phyloP scores from a whole-genome alignment of 2,329 filamentous ascomycete genomes.

The Fusarium keratoplasticum region DNA sequence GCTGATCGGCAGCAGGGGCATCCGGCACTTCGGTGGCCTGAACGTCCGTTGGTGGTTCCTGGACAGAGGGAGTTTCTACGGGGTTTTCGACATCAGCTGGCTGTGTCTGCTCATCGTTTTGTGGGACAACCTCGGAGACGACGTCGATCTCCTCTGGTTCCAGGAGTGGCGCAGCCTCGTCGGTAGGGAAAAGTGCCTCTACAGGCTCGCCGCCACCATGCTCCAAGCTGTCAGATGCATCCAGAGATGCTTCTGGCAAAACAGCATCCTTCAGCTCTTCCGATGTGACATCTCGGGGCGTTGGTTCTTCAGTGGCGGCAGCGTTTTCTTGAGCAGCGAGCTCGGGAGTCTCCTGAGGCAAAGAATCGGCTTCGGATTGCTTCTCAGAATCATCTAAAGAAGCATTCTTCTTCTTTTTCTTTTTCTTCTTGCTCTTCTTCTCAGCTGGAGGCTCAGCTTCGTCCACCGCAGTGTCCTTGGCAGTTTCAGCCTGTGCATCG shows the following conservation, averaged over 20 bases:
- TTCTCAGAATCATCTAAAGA: slow-evolving; percentile 29
- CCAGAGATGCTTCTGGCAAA: slow-evolving; percentile 15
- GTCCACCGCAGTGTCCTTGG: neutral
- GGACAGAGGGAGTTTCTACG: slow-evolving; percentile 32
- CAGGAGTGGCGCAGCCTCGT: slow-evolving; percentile 14
- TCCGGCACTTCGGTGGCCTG: slow-evolving; percentile 25
- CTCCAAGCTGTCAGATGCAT: slow-evolving; percentile 2
- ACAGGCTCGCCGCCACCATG: slow-evolving; percentile 10
- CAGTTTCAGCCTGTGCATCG: slow-evolving; percentile 18
- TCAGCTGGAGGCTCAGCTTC: slow-evolving; percentile 23
- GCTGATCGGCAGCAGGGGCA: slow-evolving; percentile 19
- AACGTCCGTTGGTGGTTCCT: slow-evolving; percentile 32
- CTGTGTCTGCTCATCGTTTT: slow-evolving; percentile 40
- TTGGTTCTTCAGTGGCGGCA: neutral
- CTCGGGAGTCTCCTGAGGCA: slow-evolving; percentile 19
- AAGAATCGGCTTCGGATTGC: slow-evolving; percentile 21
- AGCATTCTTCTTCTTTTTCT: slow-evolving; percentile 46
- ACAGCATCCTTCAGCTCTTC: slow-evolving; percentile 6
- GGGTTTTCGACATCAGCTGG: slow-evolving; percentile 41
- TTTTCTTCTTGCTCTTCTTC: slow-evolving; percentile 52
- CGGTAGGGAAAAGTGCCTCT: slow-evolving; percentile 8
- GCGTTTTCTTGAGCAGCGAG: neutral
- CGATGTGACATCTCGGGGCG: neutral
- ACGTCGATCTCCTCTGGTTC: slow-evolving; percentile 28
- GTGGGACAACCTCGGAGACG: slow-evolving; percentile 28